phyloP scores from a whole-genome alignment of 2,329 filamentous ascomycete species.

The Ophiostoma australiae region DNA sequence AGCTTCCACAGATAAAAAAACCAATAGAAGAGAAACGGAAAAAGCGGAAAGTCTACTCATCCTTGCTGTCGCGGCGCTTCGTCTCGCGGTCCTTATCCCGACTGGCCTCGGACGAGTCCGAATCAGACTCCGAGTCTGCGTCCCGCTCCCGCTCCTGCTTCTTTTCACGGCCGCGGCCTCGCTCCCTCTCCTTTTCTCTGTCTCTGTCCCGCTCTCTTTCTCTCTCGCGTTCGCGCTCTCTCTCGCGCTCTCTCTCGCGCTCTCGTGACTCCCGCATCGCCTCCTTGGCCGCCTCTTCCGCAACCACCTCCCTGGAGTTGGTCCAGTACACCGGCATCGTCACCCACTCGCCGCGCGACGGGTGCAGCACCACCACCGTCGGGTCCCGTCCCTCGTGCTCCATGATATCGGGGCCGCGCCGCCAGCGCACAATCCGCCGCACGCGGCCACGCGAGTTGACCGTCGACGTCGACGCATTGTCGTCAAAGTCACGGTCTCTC shows the following conservation, averaged over 20 bases:
- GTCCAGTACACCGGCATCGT: conserved; percentile 27
- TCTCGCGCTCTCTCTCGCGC: neutral
- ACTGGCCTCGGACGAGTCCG: neutral
- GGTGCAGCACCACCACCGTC: conserved; percentile 28
- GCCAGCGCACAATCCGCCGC: conserved; percentile 26
- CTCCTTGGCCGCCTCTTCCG: neutral
- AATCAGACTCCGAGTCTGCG: neutral
- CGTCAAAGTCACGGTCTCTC: conserved; percentile 18
- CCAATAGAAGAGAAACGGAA: neutral
- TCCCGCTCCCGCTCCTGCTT: neutral
- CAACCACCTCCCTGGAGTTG: conserved; percentile 15
- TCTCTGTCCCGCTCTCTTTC: neutral
- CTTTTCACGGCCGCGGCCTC: neutral
- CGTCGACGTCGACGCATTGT: conserved; percentile 18
- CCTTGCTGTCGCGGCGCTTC: conserved; percentile 10
- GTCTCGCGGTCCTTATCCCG: conserved; percentile 6
- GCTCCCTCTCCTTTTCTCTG: neutral
- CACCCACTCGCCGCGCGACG: conserved; percentile 29
- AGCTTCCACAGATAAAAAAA: neutral
- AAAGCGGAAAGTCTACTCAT: neutral
- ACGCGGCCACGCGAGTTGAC: conserved; percentile 20
- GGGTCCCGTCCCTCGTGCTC: conserved; percentile 28
- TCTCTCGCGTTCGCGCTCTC: neutral
- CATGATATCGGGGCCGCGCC: conserved; percentile 22
- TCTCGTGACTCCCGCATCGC: neutral